Conservation (phyloP, 305 asterid species). For the Plantago coronopus region DNA sequence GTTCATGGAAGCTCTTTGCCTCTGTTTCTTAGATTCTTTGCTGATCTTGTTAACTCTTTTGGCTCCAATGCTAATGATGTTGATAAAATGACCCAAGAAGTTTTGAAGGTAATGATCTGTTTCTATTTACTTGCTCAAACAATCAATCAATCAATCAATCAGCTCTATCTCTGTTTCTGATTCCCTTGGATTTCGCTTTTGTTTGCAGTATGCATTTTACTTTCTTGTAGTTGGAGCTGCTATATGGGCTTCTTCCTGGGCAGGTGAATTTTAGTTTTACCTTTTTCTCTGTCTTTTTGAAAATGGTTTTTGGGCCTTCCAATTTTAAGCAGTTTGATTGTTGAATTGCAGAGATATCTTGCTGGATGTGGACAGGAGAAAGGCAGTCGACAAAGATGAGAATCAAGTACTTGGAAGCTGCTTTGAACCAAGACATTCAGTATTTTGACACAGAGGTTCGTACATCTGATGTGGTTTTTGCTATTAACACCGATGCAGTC, state of each 20-base stretch:
- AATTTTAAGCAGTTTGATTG: conserved; percentile 4
- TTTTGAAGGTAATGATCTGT: conserved; percentile 96
- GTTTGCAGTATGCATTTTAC: conserved; percentile 92
- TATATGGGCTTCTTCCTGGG: conserved; percentile 99
- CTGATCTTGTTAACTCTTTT: conserved; percentile 97
- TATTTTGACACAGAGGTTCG: conserved; percentile 89
- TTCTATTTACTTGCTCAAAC: too few species aligned
- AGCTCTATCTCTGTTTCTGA: not conserved
- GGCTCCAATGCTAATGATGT: conserved; percentile 87
- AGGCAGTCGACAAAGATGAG: conserved; percentile 96
- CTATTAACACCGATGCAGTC: conserved; percentile 92
- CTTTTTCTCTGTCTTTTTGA: conserved; percentile 14
- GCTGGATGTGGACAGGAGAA: conserved; percentile 99
- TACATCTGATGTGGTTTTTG: conserved; percentile 92
- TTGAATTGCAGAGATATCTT: conserved; percentile 70
- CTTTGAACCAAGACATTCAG: conserved; percentile 86
- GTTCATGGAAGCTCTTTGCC: conserved; percentile 96
- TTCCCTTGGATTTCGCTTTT: conserved; percentile 7
- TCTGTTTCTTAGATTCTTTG: conserved; percentile 88
- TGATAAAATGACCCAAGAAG: conserved; percentile 97
- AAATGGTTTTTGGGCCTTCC: conserved; percentile 8
- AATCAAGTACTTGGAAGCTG: conserved; percentile 85
- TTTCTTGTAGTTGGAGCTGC: conserved; percentile 99
- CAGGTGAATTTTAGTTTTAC: conserved; percentile 42
- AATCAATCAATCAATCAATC: too few species aligned